Conservation (phyloP, 805 yeast genomes). For the Osmozyma mogii region DNA sequence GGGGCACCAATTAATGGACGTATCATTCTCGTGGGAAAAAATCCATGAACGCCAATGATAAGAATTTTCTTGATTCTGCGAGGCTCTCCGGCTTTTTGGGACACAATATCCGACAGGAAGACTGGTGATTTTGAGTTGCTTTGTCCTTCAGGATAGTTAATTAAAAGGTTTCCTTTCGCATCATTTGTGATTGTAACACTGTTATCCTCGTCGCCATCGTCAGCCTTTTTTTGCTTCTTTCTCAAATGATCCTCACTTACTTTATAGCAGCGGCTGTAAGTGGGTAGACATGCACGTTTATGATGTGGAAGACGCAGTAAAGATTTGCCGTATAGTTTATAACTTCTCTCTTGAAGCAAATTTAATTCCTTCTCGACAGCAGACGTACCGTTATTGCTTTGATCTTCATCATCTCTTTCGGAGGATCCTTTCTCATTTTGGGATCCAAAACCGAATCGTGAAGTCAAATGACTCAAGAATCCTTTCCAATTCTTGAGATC, state of each 20-base stretch:
- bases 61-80: slow-evolving; percentile 52
- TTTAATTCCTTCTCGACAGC: slow-evolving; percentile 25
- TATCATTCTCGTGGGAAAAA: slow-evolving; percentile 81
- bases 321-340: slow-evolving; percentile 30
- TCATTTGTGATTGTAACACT: slow-evolving; percentile 33
- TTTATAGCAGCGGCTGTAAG: slow-evolving; percentile 8
- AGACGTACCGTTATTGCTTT: slow-evolving; percentile 7
- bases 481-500: slow-evolving; percentile 31
- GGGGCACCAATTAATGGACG: slow-evolving; percentile 90
- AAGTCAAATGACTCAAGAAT: slow-evolving; percentile 26
- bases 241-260: background rate
- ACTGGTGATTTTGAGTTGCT: slow-evolving; percentile 5
- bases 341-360: slow-evolving; percentile 27
- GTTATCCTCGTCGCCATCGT: slow-evolving; percentile 21
- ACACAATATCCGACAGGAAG: slow-evolving; percentile 14
- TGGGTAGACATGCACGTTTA: slow-evolving; percentile 35
- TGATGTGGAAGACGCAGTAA: slow-evolving; percentile 27
- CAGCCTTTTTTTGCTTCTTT: background rate
- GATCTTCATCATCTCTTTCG: slow-evolving; percentile 4
- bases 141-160: slow-evolving; percentile 18
- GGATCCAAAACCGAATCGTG: slow-evolving; percentile 28
- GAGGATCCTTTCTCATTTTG: slow-evolving; percentile 7
- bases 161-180: slow-evolving; percentile 32
- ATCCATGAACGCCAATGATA: slow-evolving; percentile 93
- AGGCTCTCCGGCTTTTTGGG: slow-evolving; percentile 21